Conservation (phyloP, 805 yeast species). For the Lipomyces starkeyi region DNA sequence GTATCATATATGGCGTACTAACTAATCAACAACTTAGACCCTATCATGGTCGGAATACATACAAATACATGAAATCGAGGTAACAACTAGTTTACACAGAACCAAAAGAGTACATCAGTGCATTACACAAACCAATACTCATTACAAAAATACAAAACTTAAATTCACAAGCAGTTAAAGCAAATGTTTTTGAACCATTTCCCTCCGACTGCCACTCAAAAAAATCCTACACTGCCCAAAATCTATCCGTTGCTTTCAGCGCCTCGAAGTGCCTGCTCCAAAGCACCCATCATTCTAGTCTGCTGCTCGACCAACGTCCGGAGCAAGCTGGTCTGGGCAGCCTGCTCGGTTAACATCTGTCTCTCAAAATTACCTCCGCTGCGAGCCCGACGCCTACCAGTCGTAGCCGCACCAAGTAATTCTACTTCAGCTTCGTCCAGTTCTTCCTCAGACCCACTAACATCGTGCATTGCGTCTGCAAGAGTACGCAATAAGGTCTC, state of each 20-base stretch:
- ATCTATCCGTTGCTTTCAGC: neutral
- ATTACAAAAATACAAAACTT: neutral
- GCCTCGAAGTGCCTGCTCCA: slow-evolving; percentile 29
- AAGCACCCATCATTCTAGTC: slow-evolving; percentile 28
- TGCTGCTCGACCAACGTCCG: slow-evolving; percentile 31
- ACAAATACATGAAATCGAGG: neutral
- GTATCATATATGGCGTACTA: neutral
- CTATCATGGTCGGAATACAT: neutral
- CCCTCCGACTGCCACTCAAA: neutral
- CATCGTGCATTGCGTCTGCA: slow-evolving; percentile 13
- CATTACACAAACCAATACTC: neutral
- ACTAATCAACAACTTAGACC: neutral
- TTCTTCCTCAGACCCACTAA: slow-evolving; percentile 4
- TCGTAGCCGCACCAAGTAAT: slow-evolving; percentile 1
- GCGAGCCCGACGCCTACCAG: slow-evolving; percentile 2
- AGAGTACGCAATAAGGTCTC: slow-evolving; percentile 13
- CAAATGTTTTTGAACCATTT: neutral
- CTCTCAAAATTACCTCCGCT: slow-evolving; percentile 19
- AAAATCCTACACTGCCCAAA: neutral
- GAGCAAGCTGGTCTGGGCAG: slow-evolving; percentile 28
- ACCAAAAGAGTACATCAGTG: neutral
- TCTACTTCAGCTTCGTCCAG: slow-evolving; percentile 2
- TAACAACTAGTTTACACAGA: neutral
- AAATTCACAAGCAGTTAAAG: neutral
- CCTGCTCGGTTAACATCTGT: slow-evolving; percentile 32